Percentiles rank a stretch among this genome's conserved stretches.
phyloP scores from a whole-genome alignment of 75 land plant genomes.

The Picea glauca region DNA sequence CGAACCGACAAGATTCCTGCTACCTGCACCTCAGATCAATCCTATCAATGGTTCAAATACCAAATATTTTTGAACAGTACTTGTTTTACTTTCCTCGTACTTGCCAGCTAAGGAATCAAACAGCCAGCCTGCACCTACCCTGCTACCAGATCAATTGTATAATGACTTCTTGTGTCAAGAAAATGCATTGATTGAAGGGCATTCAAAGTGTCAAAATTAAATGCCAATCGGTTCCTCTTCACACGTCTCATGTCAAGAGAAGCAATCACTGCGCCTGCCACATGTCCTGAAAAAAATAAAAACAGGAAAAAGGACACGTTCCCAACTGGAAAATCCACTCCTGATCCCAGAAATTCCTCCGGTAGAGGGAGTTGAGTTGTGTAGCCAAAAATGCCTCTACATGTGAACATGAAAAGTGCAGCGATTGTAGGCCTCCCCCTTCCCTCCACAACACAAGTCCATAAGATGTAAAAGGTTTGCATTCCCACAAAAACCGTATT shows the following conservation, averaged over 20 bases:
- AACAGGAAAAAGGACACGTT: slow-evolving; percentile 78
- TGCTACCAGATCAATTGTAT: slow-evolving; percentile 67
- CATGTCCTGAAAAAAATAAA: slow-evolving; percentile 83
- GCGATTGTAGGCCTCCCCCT: slow-evolving; percentile 50
- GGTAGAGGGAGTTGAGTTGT: slow-evolving; percentile 70
- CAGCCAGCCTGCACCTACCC: slow-evolving; percentile 67
- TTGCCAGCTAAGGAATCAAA: slow-evolving; percentile 62
- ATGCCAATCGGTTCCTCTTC: slow-evolving; percentile 35
- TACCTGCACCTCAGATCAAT: too few species aligned
- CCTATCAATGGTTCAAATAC: neutral
- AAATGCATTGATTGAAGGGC: slow-evolving; percentile 49
- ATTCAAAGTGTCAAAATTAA: slow-evolving; percentile 45
- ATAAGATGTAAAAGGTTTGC: slow-evolving; percentile 56
- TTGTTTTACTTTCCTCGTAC: slow-evolving; percentile 29
- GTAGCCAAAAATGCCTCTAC: slow-evolving; percentile 61
- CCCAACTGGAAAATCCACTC: slow-evolving; percentile 79
- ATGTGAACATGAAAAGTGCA: slow-evolving; percentile 72
- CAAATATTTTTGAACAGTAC: neutral
- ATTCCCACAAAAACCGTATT: slow-evolving; percentile 73
- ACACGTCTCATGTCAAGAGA: slow-evolving; percentile 71
- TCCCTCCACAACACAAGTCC: slow-evolving; percentile 60
- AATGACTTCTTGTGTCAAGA: slow-evolving; percentile 64
- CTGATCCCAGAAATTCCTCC: slow-evolving; percentile 64
- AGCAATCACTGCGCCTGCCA: slow-evolving; percentile 67
- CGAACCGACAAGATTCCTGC: too few species aligned